Evolutionary conservation across 1,284 basidiomycete species (phyloP), one percentile per base, ranked within the genome.

Genomic region (Ustilago vetiveriae): DNA sequence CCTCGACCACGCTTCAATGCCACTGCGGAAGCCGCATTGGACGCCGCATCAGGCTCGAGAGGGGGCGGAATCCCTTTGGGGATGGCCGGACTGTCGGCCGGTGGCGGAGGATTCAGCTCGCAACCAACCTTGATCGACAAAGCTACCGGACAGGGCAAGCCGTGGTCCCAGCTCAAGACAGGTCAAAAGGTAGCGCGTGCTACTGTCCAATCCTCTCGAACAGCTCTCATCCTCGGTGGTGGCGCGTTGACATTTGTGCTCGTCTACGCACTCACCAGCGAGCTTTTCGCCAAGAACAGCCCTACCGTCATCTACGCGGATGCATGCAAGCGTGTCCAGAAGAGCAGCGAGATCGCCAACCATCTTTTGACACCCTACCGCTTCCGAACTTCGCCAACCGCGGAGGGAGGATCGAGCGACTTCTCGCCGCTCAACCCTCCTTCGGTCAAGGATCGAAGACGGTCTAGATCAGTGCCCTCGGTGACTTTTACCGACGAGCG

Each of bases 221-320:
- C 94, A 14, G 86, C 88, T 7, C 90, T 96, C 46, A 92, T 96
- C 66, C 76, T 94, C 6, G 83, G 92, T 40, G 21, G 90, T 88
- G 27, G 85, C 92, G 29, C 92, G 9, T 37, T 79, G 29, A 77
- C 75, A 0, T 55, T 72, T 42, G 67, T 91, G 38, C 88, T 88
- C 9, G 85, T 94, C 42, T 92, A 94, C 74, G 90, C 91, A 11
- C 86, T 94, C 30, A 90, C 89, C 11, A 90, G 91, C 21, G 92
- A 95, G 82, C 85, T 96, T 6, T 94, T 95, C 82, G 93, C 92
- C 14, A 89, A 87, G 79, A 97, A 96, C 83, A 94, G 92, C 26
- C 92, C 93, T 2, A 92, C 92, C 2, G 92, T 94, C 26, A 84
- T 96, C 46, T 94, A 93, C 80, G 88, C 88, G 36, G 88, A 92